A percentile compares a stretch with the other conserved stretches of the same genome.
These are phyloP conservation scores for Apophysomyces variabilis DNA, from an alignment of 371 early-diverging fungal species.

Conservation along the genomic window DNA sequence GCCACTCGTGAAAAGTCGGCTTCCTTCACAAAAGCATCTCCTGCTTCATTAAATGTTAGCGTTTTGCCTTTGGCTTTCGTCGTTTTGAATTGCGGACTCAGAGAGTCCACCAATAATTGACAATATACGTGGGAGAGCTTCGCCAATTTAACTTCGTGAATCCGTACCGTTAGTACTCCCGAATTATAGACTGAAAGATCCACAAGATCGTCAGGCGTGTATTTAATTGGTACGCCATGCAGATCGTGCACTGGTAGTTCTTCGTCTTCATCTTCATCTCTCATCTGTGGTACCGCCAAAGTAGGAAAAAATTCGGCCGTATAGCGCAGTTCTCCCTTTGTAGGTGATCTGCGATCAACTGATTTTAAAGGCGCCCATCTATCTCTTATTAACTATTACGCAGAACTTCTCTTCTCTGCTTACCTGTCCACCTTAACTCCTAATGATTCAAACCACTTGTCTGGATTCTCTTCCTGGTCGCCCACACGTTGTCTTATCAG, in stretches of 20 bases:
- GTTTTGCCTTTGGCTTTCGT: constrained; percentile 39
- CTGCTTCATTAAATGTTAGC: constrained; percentile 43
- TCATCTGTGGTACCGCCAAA: constrained; percentile 52
- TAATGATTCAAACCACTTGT: constrained; percentile 49
- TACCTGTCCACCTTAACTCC: constrained; percentile 38
- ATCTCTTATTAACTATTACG: constrained; percentile 21
- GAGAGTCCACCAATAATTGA: constrained; percentile 43
- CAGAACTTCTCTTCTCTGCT: not conserved
- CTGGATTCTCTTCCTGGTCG: constrained; percentile 34
- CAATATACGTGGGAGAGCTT: constrained; percentile 30
- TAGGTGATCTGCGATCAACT: constrained; percentile 49
- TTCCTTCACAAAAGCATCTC: constrained; percentile 66
- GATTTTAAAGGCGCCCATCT: constrained; percentile 69
- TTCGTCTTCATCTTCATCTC: constrained; percentile 14
- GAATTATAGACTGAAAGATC: constrained; percentile 44
- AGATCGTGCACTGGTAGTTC: constrained; percentile 30
- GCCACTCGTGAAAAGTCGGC: constrained; percentile 64
- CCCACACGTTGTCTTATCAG: constrained; percentile 50
- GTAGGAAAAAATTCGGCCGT: constrained; percentile 71
- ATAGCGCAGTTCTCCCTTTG: constrained; percentile 70
- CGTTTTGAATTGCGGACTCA: constrained; percentile 48
- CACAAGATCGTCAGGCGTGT: constrained; percentile 51
- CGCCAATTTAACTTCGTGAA: constrained; percentile 47
- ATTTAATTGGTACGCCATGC: constrained; percentile 33
- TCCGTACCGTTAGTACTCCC: constrained; percentile 44